Evolutionary conservation across 2,329 filamentous ascomycete genomes (phyloP).

Genomic region (Venturia aucupariae): DNA sequence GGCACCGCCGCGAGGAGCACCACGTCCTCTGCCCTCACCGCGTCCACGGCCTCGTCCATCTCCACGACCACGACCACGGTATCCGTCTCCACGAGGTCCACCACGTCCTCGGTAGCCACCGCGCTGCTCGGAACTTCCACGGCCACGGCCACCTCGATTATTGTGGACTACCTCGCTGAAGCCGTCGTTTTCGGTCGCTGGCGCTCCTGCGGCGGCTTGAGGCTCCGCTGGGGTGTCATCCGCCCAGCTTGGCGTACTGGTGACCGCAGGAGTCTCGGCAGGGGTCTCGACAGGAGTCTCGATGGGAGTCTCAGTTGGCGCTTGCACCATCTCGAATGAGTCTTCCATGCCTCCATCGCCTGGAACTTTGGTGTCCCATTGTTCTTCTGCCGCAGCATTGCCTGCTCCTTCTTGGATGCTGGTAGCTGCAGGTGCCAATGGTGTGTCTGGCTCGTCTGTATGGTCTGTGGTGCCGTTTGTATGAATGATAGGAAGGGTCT

Average conservation of each 20-base stretch:
- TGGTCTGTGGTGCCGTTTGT: slow-evolving; percentile 22
- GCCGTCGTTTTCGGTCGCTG: slow-evolving; percentile 45
- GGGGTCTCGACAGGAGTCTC: slow-evolving; percentile 50
- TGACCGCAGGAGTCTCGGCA: slow-evolving; percentile 24
- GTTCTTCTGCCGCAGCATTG: slow-evolving; percentile 51
- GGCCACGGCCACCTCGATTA: slow-evolving; percentile 36
- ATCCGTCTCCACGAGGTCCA: slow-evolving; percentile 40
- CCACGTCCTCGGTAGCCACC: slow-evolving; percentile 38
- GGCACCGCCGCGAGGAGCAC: slow-evolving; percentile 7
- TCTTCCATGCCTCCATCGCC: slow-evolving; percentile 45
- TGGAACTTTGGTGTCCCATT: slow-evolving; percentile 52
- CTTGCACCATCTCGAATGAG: slow-evolving; percentile 67
- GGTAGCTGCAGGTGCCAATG: slow-evolving; percentile 27
- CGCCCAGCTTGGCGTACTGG: slow-evolving; percentile 66
- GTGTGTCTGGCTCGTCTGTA: slow-evolving; percentile 20
- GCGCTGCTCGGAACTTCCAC: slow-evolving; percentile 41
- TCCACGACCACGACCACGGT: slow-evolving; percentile 29
- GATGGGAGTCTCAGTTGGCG: slow-evolving; percentile 62
- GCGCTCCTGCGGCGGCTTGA: slow-evolving; percentile 18
- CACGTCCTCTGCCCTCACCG: slow-evolving; percentile 34
- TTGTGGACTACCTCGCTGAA: slow-evolving; percentile 57
- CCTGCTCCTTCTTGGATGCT: slow-evolving; percentile 33
- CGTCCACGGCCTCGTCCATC: slow-evolving; percentile 25
- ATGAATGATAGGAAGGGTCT: slow-evolving; percentile 15
- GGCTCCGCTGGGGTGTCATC: slow-evolving; percentile 52